Evolutionary conservation across 2,329 filamentous ascomycete species (phyloP).

Genomic region (Trichoderma harzianum): DNA sequence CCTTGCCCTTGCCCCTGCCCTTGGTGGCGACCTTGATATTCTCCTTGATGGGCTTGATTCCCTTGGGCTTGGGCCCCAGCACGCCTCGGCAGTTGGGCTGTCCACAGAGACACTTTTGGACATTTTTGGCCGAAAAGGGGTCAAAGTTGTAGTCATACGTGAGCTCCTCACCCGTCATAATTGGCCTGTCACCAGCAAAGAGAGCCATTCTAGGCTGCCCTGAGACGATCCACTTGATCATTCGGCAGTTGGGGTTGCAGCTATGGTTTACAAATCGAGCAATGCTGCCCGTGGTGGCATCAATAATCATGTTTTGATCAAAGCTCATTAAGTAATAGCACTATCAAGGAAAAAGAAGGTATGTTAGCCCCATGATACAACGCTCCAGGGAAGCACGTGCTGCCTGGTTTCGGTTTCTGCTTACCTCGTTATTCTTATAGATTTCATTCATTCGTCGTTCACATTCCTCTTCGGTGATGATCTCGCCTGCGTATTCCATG

Average conservation of each 20-base stretch:
- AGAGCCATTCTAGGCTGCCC: slow-evolving; percentile 95
- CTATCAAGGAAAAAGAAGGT: slow-evolving; percentile 40
- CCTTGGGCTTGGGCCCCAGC: slow-evolving; percentile 59
- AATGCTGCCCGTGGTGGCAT: slow-evolving; percentile 92
- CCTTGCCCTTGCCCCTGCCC: slow-evolving; percentile 19
- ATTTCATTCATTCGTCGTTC: slow-evolving; percentile 88
- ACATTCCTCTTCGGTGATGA: slow-evolving; percentile 92
- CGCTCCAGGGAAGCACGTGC: neutral
- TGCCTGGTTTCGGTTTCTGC: neutral
- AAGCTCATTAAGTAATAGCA: slow-evolving; percentile 99
- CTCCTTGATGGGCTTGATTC: slow-evolving; percentile 49
- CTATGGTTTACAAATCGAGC: slow-evolving; percentile 98
- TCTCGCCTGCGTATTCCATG: slow-evolving; percentile 96
- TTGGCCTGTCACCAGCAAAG: slow-evolving; percentile 84
- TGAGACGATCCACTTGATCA: slow-evolving; percentile 96
- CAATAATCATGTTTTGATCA: slow-evolving; percentile 97
- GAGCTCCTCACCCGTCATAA: slow-evolving; percentile 92
- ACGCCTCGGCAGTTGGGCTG: slow-evolving; percentile 62
- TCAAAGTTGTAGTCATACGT: slow-evolving; percentile 87
- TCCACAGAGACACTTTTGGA: slow-evolving; percentile 63
- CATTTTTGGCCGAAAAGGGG: slow-evolving; percentile 65
- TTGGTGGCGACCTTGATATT: slow-evolving; percentile 41
- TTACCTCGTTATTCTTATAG: slow-evolving; percentile 89
- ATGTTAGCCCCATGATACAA: neutral
- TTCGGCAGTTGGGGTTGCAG: slow-evolving; percentile 91